These are phyloP conservation scores for Trichoderma oligosporum DNA, from an alignment of 2,329 filamentous ascomycete species.

Conservation along the genomic window DNA sequence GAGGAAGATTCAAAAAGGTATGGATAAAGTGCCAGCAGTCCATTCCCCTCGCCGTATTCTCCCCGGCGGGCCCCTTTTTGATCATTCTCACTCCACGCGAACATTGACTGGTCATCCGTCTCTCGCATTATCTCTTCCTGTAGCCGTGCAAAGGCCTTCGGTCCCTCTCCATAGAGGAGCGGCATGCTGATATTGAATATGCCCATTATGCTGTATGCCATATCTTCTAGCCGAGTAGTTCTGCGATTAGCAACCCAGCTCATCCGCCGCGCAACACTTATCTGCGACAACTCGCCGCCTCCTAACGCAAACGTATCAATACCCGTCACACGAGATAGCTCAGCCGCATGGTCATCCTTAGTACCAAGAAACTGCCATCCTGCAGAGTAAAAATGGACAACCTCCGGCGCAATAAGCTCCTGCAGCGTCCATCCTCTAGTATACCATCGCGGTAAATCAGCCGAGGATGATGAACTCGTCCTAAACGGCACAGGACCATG, in stretches of 20 bases:
- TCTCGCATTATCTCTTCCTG: neutral
- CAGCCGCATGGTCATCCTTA: neutral
- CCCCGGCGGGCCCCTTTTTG: neutral
- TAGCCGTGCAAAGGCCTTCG: neutral
- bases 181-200: conserved; percentile 24
- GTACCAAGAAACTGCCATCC: neutral
- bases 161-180: conserved; percentile 22
- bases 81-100: neutral
- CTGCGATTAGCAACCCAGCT: conserved; percentile 21
- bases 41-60: neutral
- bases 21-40: neutral
- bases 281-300: neutral
- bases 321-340: neutral
- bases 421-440: conserved; percentile 56
- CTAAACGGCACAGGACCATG: conserved; percentile 20
- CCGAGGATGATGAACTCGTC: neutral
- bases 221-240: conserved; percentile 21
- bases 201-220: conserved; percentile 22
- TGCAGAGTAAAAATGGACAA: neutral
- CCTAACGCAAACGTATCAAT: neutral
- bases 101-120: neutral
- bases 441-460: conserved; percentile 22
- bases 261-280: conserved; percentile 11
- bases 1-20: neutral
- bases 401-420: conserved; percentile 35